Percentiles rank a stretch among this genome's conserved stretches.
Evolutionary conservation across 306 rosid species (phyloP).

Genomic region (Pyrus bretschneideri): DNA sequence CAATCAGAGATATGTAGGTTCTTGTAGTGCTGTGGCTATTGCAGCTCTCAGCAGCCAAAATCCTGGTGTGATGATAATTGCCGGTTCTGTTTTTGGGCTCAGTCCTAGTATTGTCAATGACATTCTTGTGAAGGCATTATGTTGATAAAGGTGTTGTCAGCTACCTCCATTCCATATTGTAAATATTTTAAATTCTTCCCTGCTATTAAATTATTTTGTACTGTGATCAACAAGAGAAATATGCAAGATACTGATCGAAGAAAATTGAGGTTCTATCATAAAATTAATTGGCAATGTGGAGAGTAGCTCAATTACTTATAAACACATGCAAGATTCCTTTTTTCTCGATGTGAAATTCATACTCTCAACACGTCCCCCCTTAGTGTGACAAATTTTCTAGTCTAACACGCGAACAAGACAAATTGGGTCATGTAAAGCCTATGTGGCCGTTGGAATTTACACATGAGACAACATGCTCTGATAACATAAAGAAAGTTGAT

Average conservation of each 20-base stretch:
- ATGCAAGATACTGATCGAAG: neutral
- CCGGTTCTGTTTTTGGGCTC: constrained; percentile 28
- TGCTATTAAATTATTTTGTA: neutral
- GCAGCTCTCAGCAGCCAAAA: constrained; percentile 37
- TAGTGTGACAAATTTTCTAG: too few relatives aligned
- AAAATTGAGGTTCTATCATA: too few relatives aligned
- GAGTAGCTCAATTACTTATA: too few relatives aligned
- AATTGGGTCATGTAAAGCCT: too few relatives aligned
- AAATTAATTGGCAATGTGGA: too few relatives aligned
- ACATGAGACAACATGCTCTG: too few relatives aligned
- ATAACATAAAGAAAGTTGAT: too few relatives aligned
- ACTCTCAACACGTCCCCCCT: too few relatives aligned
- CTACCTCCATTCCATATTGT: constrained; percentile 22
- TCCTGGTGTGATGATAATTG: constrained; percentile 25
- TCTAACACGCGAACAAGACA: too few relatives aligned
- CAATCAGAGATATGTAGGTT: constrained; percentile 32
- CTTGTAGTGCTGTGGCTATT: constrained; percentile 18
- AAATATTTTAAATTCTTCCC: neutral
- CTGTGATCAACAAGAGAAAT: neutral
- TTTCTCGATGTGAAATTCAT: too few relatives aligned
- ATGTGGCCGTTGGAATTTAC: too few relatives aligned
- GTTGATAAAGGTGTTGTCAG: constrained; percentile 21
- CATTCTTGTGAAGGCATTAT: constrained; percentile 23
- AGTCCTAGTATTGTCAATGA: constrained; percentile 16
- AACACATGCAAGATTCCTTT: too few relatives aligned